Base-by-base conservation (phyloP, 371 early-diverging fungal genomes). In the Rhizomucor miehei region DNA sequence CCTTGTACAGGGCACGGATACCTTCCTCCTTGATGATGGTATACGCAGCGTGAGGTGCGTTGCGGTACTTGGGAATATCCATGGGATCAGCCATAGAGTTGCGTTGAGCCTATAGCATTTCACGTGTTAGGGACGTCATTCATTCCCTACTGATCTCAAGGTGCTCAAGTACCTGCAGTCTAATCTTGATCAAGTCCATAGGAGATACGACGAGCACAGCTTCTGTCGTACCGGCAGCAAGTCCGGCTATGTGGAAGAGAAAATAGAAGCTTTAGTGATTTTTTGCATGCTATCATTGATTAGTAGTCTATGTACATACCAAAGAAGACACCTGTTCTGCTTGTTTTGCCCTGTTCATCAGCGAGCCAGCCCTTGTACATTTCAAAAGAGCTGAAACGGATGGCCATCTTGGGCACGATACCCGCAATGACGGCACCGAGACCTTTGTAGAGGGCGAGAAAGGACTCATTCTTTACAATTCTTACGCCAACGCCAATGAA, bases 381-480 rank as follows among this genome's bases (percentile, higher is more conserved):
- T 71, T 98, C 97, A 67, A 98, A 97, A 51, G 93, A 93, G 14
- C 92, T 89, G 80, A 98, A 98, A 25, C 98, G 88, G 61, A 98
- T 98, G 34, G 98, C 96, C 97, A 97, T 97, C 81, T 98, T 98
- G 56, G 98, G 98, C 9, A 98, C 96, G 62, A 98, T 98, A 54
- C 97, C 98, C 12, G 93, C 77, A n/a, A 95, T 90, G 12, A 98
- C 98, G 16, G 98, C 97, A 47, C 97, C 97, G 5, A 98, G 86
- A 57, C 98, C 98, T 79, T 97, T 97, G 85, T 98, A 98, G 19
- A 98, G 85, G 1, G 93, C 92, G 51, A 90, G 73, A 41, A 90
- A 79, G 13, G 94, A 93, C 65, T 98, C 98, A 60, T 87, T 89
- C 69, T 83, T 79, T 10, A 91, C 87, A 52, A 98, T 98, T 54